Base-by-base conservation (phyloP, 805 yeast genomes). In the Nakazawaea wickerhamii region DNA sequence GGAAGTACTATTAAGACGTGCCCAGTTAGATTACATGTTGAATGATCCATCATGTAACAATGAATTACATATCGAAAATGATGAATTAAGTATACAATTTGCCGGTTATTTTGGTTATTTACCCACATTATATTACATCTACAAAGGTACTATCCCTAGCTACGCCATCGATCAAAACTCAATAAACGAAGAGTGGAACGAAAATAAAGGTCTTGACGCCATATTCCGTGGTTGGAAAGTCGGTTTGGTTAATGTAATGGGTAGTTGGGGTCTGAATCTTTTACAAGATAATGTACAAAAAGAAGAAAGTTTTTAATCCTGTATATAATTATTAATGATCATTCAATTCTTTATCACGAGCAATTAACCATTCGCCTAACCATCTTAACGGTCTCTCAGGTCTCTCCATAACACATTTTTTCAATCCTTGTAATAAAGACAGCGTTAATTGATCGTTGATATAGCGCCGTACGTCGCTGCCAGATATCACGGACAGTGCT, bases 161-260 rank as follows among this genome's bases (percentile, higher is more conserved):
- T 47, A 51, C 19, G 56, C 57, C 28, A 44, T 47, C 6, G 48
- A 50, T n/a, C 50, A 57, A 8, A 48, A 51, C 22, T 44, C 49
- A 8, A 47, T 58, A 10, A 10, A 23, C 25, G 53, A 59, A 31
- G 61, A 62, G 30, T 69, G 58, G 23, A 63, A 74, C 30, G 59
- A 68, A 7, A 66, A 71, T 27, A 60, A 68, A 37, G 73, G 80
- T 1, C 49, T 70, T 50, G 72, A 73, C 32, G 74, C 70, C 1
- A 59, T 82, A 20, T 90, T 86, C 71, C 75, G 91, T 51, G 99
- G 98, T 28, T 91, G 98, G 98, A 76, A 87, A 58, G 80, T 88
- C 32, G 95, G 95, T 22, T 68, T 85, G 9, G 60, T 88, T 45
- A 87, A 91, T 47, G 75, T 86, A 3, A 60, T 85, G 38, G 93